Conservation (phyloP, 2,329 filamentous ascomycete species). For the Verticillium zaregamsianum region DNA sequence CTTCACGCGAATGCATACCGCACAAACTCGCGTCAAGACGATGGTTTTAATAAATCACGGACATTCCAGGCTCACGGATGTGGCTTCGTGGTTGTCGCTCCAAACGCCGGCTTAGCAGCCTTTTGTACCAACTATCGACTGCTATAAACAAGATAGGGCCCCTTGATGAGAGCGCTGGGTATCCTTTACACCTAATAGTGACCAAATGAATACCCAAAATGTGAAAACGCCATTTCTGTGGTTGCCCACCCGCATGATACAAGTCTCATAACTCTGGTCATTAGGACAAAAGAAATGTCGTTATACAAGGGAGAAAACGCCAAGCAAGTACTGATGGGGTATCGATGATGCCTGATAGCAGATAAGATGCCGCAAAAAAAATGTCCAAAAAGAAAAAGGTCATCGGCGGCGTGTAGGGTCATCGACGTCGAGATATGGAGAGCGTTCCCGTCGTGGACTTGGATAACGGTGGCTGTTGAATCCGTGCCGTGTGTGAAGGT, state of each 20-base stretch:
- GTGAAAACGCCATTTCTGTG: neutral
- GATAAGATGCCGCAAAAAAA: conserved; percentile 2
- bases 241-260: neutral
- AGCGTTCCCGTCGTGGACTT: neutral
- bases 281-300: neutral
- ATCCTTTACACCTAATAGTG: neutral
- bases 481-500: conserved; percentile 23
- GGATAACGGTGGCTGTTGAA: neutral
- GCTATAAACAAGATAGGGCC: neutral
- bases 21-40: too few species aligned
- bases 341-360: conserved; percentile 18
- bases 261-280: neutral
- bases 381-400: neutral
- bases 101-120: neutral
- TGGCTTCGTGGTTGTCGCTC: neutral
- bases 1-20: too few species aligned
- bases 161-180: neutral
- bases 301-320: neutral
- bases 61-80: too few species aligned
- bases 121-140: neutral
- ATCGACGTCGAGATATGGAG: neutral
- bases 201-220: neutral
- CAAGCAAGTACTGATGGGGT: conserved; percentile 5
- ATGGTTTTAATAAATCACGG: too few species aligned
- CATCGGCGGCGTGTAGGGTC: neutral